A percentile compares a stretch with the other conserved stretches of the same genome.
Conservation (phyloP, 2,329 filamentous ascomycete species). For the Exophiala sideris region DNA sequence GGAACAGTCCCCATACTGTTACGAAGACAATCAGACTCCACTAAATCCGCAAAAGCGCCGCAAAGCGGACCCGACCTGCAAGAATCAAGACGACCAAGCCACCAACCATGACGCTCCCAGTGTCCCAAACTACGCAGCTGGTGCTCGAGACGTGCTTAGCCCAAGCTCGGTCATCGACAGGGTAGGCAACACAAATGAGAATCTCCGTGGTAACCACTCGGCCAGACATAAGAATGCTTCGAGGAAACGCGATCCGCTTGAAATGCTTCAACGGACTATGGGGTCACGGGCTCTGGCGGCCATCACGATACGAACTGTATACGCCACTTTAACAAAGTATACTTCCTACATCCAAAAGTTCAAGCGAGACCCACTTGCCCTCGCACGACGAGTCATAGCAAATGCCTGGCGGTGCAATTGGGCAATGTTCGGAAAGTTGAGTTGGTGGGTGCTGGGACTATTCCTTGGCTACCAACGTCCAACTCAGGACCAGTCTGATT, state of each 20-base stretch:
- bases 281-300: slow-evolving; percentile 22
- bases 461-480: slow-evolving; percentile 28
- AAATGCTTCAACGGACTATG: slow-evolving; percentile 24
- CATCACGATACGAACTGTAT: slow-evolving; percentile 26
- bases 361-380: slow-evolving; percentile 25
- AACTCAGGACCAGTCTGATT: slow-evolving; percentile 5
- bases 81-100: not conserved
- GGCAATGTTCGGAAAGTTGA: slow-evolving; percentile 32
- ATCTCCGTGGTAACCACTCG: not conserved
- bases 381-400: slow-evolving; percentile 34
- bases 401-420: slow-evolving; percentile 36
- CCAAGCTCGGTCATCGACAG: slow-evolving; percentile 2
- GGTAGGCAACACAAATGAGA: not conserved
- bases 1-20: slow-evolving; percentile 1
- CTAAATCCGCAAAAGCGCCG: slow-evolving; percentile 19
- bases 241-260: slow-evolving; percentile 10
- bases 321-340: slow-evolving; percentile 28
- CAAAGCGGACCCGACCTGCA: slow-evolving; percentile 12
- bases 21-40: slow-evolving; percentile 5
- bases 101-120: not conserved
- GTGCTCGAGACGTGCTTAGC: not conserved
- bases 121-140: not conserved
- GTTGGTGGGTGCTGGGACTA: slow-evolving; percentile 38
- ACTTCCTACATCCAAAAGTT: slow-evolving; percentile 23
- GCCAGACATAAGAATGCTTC: slow-evolving; percentile 1